Conservation (phyloP, 1,139 yeast genomes). For the Candida dubliniensis region DNA sequence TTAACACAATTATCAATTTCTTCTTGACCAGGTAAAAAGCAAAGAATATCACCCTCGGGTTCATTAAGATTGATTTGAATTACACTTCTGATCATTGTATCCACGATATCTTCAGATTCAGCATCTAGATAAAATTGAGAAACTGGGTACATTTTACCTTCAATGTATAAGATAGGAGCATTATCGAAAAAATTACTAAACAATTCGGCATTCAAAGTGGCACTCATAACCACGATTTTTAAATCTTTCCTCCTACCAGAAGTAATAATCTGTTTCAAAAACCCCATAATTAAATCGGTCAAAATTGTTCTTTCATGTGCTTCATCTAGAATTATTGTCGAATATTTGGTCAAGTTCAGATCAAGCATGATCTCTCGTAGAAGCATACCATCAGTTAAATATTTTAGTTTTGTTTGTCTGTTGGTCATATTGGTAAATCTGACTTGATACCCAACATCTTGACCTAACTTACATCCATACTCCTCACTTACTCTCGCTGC, state of each 20-base stretch:
- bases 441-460: constrained; percentile 91
- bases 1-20: constrained; percentile 87
- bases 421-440: constrained; percentile 58
- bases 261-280: constrained; percentile 64
- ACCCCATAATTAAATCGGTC: constrained; percentile 88
- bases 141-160: constrained; percentile 89
- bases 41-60: constrained; percentile 82
- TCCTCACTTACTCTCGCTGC: constrained; percentile 94
- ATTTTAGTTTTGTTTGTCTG: constrained; percentile 65
- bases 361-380: constrained; percentile 87
- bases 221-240: constrained; percentile 80
- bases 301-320: constrained; percentile 96
- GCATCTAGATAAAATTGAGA: constrained; percentile 60
- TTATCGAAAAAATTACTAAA: constrained; percentile 74
- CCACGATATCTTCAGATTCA: constrained; percentile 76
- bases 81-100: constrained; percentile 69
- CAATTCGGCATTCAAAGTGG: constrained; percentile 90
- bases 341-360: constrained; percentile 59
- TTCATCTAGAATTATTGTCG: constrained; percentile 86
- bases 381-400: constrained; percentile 96
- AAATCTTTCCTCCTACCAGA: constrained; percentile 53
- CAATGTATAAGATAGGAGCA: constrained; percentile 81
- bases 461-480: constrained; percentile 73
- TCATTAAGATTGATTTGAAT: constrained; percentile 80
- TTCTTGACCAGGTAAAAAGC: constrained; percentile 94